Evolutionary conservation across 495 filamentous ascomycete species (phyloP).

Genomic region (Xylaria cubensis): DNA sequence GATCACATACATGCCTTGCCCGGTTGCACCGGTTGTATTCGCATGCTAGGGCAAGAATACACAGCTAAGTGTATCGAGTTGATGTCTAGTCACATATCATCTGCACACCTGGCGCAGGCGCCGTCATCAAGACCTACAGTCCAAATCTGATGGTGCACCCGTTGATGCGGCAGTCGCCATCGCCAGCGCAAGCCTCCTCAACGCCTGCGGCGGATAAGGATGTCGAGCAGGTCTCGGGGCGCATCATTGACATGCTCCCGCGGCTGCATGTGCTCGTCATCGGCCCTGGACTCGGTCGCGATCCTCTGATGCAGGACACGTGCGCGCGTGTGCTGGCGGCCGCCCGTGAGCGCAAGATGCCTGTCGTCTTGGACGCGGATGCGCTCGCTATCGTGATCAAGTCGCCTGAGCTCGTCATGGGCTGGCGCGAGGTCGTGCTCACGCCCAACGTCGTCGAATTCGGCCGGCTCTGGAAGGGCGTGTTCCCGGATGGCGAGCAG

Average conservation of each 20-base stretch:
- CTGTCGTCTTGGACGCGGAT: constrained; percentile 92
- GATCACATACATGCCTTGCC: neutral
- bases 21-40: neutral
- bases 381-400: constrained; percentile 79
- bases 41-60: neutral
- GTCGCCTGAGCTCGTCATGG: constrained; percentile 76
- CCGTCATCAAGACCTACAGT: constrained; percentile 96
- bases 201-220: constrained; percentile 50
- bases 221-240: constrained; percentile 63
- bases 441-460: constrained; percentile 98
- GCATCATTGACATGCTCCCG: constrained; percentile 79
- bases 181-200: constrained; percentile 44
- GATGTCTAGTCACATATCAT: constrained; percentile 84
- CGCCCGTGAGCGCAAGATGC: constrained; percentile 73
- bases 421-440: constrained; percentile 83
- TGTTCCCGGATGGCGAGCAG: constrained; percentile 59
- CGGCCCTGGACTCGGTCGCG: constrained; percentile 89
- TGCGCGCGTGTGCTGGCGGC: constrained; percentile 80
- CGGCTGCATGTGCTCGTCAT: constrained; percentile 93
- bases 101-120: constrained; percentile 86
- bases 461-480: constrained; percentile 73
- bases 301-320: constrained; percentile 87
- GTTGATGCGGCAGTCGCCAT: constrained; percentile 77
- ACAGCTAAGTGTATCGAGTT: constrained; percentile 20
- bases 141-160: constrained; percentile 99